Percentiles rank a stretch among this genome's conserved stretches.
These are phyloP conservation scores for Neckera pumila DNA, from an alignment of 225 moss, liverwort and hornwort species.

Conservation along the genomic window DNA sequence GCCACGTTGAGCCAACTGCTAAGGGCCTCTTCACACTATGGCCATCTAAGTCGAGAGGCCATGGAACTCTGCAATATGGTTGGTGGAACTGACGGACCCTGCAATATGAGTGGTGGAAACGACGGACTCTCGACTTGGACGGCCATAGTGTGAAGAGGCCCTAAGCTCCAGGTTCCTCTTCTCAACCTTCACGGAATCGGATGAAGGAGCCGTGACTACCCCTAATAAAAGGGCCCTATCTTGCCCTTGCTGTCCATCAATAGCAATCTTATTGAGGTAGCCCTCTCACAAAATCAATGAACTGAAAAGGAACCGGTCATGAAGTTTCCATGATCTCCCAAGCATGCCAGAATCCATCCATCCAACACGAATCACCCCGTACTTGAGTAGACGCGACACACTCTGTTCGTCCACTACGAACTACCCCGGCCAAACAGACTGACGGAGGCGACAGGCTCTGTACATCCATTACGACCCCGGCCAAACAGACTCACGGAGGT, in stretches of 20 bases:
- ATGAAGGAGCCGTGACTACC: too few relatives aligned
- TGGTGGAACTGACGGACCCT: too few relatives aligned
- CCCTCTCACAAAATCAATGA: neutral
- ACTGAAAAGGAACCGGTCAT: neutral
- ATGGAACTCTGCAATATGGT: too few relatives aligned
- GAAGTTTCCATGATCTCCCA: neutral
- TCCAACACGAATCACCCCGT: neutral
- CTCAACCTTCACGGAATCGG: too few relatives aligned
- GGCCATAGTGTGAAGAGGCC: too few relatives aligned
- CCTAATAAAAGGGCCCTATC: neutral
- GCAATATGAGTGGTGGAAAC: too few relatives aligned
- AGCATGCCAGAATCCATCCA: neutral
- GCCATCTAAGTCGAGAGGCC: too few relatives aligned
- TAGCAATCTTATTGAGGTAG: neutral
- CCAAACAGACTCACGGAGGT: neutral
- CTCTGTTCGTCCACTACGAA: neutral
- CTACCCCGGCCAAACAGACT: too few relatives aligned
- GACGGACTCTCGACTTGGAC: too few relatives aligned
- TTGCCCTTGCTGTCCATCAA: neutral
- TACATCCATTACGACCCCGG: neutral
- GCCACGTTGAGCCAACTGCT: too few relatives aligned
- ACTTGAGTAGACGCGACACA: neutral
- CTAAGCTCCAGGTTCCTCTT: too few relatives aligned
- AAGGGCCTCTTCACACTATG: too few relatives aligned
- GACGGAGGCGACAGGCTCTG: neutral